Percentiles rank a stretch among this genome's conserved stretches.
Evolutionary conservation across 2,329 filamentous ascomycete species (phyloP).

Genomic region (Dissoconium aciculare): DNA sequence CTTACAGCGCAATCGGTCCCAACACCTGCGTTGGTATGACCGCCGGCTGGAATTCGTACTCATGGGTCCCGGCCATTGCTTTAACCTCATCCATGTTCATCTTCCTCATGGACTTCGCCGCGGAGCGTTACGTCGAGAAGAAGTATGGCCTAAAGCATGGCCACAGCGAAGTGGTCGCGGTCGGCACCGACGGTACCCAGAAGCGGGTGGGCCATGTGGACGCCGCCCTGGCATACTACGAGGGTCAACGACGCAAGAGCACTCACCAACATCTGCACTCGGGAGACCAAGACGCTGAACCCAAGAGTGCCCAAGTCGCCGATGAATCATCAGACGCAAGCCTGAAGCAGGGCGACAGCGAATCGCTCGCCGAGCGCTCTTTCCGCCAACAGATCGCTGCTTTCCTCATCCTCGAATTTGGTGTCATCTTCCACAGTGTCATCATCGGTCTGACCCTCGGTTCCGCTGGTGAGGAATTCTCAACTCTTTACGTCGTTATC

Average conservation of each 20-base stretch:
- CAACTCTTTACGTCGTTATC: conserved; percentile 46
- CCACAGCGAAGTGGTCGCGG: conserved; percentile 13
- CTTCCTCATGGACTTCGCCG: conserved; percentile 38
- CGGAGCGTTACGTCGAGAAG: conserved; percentile 36
- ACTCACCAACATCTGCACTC: conserved; percentile 29
- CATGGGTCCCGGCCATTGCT: conserved; percentile 39
- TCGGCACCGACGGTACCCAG: conserved; percentile 4
- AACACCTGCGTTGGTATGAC: conserved; percentile 40
- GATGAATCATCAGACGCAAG: conserved; percentile 7
- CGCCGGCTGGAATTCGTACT: conserved; percentile 36
- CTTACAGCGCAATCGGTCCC: conserved; percentile 20
- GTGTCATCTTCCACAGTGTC: conserved; percentile 46
- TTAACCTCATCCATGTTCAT: conserved; percentile 34
- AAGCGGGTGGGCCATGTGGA: conserved; percentile 12
- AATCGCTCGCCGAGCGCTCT: conserved; percentile 14
- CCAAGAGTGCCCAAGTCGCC: not conserved
- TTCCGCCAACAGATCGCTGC: conserved; percentile 70
- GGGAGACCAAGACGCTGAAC: conserved; percentile 26
- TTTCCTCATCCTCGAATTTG: conserved; percentile 88
- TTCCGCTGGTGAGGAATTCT: conserved; percentile 43
- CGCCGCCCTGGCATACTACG: conserved; percentile 14
- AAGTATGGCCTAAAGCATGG: conserved; percentile 30
- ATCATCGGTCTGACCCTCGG: conserved; percentile 50
- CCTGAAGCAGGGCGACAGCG: conserved; percentile 11
- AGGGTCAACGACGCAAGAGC: conserved; percentile 4